A percentile compares a stretch with the other conserved stretches of the same genome.
Conservation (phyloP, 225 moss, liverwort and hornwort genomes). For the Antitrichia curtipendula region DNA sequence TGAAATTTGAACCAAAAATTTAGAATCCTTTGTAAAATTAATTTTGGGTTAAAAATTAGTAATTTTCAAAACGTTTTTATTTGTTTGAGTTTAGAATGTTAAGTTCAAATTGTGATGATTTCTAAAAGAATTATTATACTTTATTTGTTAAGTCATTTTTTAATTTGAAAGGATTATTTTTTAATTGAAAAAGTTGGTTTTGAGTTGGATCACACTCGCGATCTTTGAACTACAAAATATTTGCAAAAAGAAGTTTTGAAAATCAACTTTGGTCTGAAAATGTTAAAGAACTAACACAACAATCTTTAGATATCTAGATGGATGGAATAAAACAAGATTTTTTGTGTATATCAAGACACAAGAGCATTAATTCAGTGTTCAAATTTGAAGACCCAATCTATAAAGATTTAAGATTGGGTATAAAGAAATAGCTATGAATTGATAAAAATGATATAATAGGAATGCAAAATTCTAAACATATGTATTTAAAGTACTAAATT, state of each 20-base stretch:
- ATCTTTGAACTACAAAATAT: background rate
- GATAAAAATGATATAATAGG: too few species aligned
- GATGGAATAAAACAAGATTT: background rate
- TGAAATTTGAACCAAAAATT: background rate
- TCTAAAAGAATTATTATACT: too few species aligned
- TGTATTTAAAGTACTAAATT: background rate
- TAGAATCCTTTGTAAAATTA: background rate
- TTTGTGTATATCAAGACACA: too few species aligned
- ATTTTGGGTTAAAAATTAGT: background rate
- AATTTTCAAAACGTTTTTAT: accelerated
- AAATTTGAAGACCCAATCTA: background rate
- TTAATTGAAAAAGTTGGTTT: background rate
- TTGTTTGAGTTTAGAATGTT: too few species aligned
- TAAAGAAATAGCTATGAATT: background rate
- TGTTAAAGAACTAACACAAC: too few species aligned
- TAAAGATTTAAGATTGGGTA: background rate
- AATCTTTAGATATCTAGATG: background rate
- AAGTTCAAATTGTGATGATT: background rate
- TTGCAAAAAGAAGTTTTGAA: background rate
- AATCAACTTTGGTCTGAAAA: too few species aligned
- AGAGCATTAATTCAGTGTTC: background rate
- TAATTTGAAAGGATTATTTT: accelerated
- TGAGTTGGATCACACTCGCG: too few species aligned
- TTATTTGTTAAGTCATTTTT: too few species aligned
- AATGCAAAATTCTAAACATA: background rate